Percentiles rank a stretch among this genome's conserved stretches.
phyloP scores from a whole-genome alignment of 257 asterid species.

The Penstemon newberryi region DNA sequence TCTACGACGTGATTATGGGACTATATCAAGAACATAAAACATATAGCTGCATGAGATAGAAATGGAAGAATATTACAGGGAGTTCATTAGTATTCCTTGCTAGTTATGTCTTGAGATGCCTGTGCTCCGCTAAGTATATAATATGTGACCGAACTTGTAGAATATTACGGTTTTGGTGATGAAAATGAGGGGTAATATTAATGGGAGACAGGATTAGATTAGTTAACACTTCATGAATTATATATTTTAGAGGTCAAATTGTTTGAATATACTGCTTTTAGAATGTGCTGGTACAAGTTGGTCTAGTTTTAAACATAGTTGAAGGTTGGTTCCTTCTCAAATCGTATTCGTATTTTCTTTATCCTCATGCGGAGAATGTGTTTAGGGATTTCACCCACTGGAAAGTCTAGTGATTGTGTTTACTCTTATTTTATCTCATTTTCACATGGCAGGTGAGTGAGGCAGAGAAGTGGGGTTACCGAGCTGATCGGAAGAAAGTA shows the following conservation, averaged over 20 bases:
- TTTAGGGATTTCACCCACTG: background rate
- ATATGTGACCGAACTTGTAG: too few relatives aligned
- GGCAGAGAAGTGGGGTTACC: conserved; percentile 83
- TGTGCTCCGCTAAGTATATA: too few relatives aligned
- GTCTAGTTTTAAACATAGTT: background rate
- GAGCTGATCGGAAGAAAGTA: conserved; percentile 75
- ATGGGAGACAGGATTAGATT: too few relatives aligned
- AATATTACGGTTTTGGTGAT: too few relatives aligned
- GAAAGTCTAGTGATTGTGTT: conserved; percentile 9
- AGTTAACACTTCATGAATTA: too few relatives aligned
- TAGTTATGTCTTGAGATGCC: too few relatives aligned
- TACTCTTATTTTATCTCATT: conserved; percentile 17
- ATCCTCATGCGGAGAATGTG: background rate
- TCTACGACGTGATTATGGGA: too few relatives aligned
- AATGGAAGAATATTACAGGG: too few relatives aligned
- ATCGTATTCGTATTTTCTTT: background rate
- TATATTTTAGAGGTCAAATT: background rate
- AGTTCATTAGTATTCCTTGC: too few relatives aligned
- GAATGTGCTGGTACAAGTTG: background rate
- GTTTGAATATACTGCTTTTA: background rate
- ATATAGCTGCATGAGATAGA: too few relatives aligned
- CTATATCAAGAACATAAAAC: too few relatives aligned
- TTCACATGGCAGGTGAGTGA: conserved; percentile 71
- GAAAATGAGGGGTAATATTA: too few relatives aligned
- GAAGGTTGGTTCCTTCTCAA: conserved; percentile 8